phyloP scores from a whole-genome alignment of 192 early-diverging fungal species.

The Piromyces sp. region DNA sequence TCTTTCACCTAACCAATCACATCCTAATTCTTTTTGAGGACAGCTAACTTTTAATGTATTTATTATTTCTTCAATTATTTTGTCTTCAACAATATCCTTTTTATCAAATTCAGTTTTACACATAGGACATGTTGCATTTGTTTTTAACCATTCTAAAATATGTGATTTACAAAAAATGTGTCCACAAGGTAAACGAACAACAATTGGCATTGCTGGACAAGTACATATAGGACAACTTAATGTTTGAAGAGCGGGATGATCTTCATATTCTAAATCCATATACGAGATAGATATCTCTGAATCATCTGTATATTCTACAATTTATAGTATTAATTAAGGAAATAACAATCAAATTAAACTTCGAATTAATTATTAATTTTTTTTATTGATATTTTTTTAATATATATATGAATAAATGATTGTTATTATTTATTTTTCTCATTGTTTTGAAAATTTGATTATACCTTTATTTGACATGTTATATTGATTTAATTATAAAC shows the following conservation, averaged over 20 bases:
- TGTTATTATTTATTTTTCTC: no score
- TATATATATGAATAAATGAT: no score
- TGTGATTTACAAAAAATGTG: neutral
- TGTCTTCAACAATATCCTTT: neutral
- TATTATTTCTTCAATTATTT: neutral
- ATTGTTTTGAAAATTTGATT: no score
- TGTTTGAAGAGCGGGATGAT: neutral
- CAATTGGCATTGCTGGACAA: neutral
- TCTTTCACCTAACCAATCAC: neutral
- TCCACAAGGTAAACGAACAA: neutral
- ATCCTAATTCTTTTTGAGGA: neutral
- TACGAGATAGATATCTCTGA: neutral
- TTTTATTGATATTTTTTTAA: no score
- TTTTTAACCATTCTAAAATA: neutral
- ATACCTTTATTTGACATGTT: no score
- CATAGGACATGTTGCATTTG: neutral
- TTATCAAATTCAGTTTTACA: neutral
- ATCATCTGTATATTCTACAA: neutral
- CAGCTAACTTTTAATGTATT: neutral
- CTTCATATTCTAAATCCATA: neutral
- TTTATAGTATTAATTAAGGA: no score
- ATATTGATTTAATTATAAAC: no score
- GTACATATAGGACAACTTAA: neutral
- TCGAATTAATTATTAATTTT: no score
- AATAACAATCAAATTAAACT: no score